phyloP scores from a whole-genome alignment of 2,329 filamentous ascomycete species.

The Diaporthe vaccinii region DNA sequence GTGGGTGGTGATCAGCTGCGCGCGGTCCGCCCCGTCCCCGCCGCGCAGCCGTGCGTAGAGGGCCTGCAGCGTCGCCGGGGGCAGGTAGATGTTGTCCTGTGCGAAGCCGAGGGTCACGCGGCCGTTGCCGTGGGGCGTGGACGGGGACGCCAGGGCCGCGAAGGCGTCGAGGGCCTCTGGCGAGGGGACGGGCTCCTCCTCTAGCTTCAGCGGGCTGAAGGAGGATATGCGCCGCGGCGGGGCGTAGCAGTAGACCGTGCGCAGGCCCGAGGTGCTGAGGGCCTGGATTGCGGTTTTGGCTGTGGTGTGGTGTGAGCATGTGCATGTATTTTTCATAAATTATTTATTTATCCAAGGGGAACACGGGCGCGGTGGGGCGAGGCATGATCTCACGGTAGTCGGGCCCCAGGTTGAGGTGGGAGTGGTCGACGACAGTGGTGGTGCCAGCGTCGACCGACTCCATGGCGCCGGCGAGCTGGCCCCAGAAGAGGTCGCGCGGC shows the following conservation, averaged over 20 bases:
- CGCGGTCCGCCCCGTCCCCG: constrained; percentile 42
- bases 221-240: constrained; percentile 50
- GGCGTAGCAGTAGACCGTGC: constrained; percentile 59
- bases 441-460: constrained; percentile 58
- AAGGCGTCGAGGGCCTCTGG: constrained; percentile 55
- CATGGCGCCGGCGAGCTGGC: constrained; percentile 55
- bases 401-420: constrained; percentile 50
- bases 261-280: constrained; percentile 58
- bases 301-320: background rate
- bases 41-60: constrained; percentile 54
- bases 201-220: constrained; percentile 47
- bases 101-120: constrained; percentile 58
- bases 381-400: constrained; percentile 44
- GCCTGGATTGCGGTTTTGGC: constrained; percentile 54
- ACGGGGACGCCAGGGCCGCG: constrained; percentile 48
- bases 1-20: constrained; percentile 59
- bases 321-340: constrained; percentile 35
- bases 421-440: constrained; percentile 57
- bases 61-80: constrained; percentile 51
- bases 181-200: constrained; percentile 43
- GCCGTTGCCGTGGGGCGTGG: constrained; percentile 49
- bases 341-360: no score
- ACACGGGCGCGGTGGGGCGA: background rate
- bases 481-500: constrained; percentile 61
- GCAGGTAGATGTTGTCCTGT: constrained; percentile 57